These are phyloP conservation scores for Oropetium thomaeum DNA, from an alignment of 176 grass and related monocot genomes.

Conservation along the genomic window DNA sequence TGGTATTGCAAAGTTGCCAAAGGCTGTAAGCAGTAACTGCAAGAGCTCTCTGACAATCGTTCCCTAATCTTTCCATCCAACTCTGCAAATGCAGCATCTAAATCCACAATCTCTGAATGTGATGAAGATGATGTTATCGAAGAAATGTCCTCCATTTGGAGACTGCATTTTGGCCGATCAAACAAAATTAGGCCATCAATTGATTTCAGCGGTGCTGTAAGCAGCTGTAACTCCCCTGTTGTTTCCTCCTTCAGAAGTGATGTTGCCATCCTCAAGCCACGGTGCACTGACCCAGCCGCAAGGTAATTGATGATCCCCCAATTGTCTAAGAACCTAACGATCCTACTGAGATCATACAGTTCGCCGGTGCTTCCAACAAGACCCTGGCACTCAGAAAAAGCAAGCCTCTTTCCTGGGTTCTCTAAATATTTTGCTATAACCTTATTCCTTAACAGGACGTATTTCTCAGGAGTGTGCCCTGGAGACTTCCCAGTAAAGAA, in stretches of 20 bases:
- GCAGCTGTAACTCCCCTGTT: constrained; percentile 61
- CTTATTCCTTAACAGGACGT: constrained; percentile 71
- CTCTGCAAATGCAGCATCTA: constrained; percentile 51
- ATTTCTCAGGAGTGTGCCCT: constrained; percentile 66
- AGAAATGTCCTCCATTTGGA: constrained; percentile 55
- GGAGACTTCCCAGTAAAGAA: constrained; percentile 72
- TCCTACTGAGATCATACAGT: constrained; percentile 80
- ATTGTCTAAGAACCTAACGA: constrained; percentile 83
- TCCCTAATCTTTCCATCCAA: constrained; percentile 73
- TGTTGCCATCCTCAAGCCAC: constrained; percentile 61
- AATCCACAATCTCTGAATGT: constrained; percentile 32
- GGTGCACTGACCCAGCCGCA: constrained; percentile 60
- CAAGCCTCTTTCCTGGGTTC: constrained; percentile 64
- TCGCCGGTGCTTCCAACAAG: constrained; percentile 70
- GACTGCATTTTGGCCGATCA: constrained; percentile 85
- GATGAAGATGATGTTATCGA: constrained; percentile 37
- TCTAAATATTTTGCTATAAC: constrained; percentile 75
- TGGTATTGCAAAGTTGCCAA: constrained; percentile 70
- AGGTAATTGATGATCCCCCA: constrained; percentile 99
- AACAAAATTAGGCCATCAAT: constrained; percentile 93
- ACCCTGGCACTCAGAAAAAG: constrained; percentile 69
- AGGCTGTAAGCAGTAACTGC: constrained; percentile 2
- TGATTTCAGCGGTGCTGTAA: constrained; percentile 70
- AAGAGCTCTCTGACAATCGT: constrained; percentile 51
- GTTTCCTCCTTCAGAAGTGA: constrained; percentile 71